Conservation (phyloP, 345 rosid genomes). For the Gossypium anomalum region DNA sequence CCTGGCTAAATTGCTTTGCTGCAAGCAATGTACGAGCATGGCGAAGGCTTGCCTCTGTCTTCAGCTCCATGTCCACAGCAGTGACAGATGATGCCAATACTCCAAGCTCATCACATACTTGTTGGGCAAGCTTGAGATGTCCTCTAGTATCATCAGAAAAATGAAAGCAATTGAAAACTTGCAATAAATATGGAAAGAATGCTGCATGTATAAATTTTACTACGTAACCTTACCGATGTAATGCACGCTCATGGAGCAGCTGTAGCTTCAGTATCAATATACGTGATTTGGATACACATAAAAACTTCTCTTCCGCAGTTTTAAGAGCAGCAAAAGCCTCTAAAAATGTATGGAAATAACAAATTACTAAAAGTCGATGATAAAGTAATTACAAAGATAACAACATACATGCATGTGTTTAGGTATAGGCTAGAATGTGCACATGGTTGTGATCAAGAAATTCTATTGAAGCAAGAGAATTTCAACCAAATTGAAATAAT, state of each 20-base stretch:
- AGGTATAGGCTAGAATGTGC: neutral
- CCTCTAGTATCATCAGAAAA: slow-evolving; percentile 45
- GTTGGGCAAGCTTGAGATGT: slow-evolving; percentile 78
- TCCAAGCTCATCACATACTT: slow-evolving; percentile 79
- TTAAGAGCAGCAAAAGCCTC: slow-evolving; percentile 91
- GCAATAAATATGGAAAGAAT: slow-evolving; percentile 8
- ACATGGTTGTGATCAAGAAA: neutral
- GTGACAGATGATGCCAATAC: slow-evolving; percentile 68
- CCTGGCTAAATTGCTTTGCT: slow-evolving; percentile 90
- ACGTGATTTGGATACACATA: slow-evolving; percentile 72
- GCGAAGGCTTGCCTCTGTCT: slow-evolving; percentile 86
- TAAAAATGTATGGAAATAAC: slow-evolving; percentile 24
- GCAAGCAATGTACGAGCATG: slow-evolving; percentile 93
- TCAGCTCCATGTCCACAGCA: slow-evolving; percentile 89
- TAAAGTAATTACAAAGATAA: neutral
- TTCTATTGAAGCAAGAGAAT: neutral
- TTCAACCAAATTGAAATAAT: slow-evolving; percentile 5
- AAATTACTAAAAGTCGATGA: neutral
- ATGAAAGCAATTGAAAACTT: slow-evolving; percentile 12
- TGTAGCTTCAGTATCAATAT: slow-evolving; percentile 77
- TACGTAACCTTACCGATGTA: slow-evolving; percentile 60
- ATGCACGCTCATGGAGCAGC: slow-evolving; percentile 82
- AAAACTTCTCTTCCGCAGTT: slow-evolving; percentile 70
- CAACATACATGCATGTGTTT: neutral
- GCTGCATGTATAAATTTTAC: neutral